Base-by-base conservation (phyloP, 2,329 filamentous ascomycete genomes). In the Cladobotryum protrusum region DNA sequence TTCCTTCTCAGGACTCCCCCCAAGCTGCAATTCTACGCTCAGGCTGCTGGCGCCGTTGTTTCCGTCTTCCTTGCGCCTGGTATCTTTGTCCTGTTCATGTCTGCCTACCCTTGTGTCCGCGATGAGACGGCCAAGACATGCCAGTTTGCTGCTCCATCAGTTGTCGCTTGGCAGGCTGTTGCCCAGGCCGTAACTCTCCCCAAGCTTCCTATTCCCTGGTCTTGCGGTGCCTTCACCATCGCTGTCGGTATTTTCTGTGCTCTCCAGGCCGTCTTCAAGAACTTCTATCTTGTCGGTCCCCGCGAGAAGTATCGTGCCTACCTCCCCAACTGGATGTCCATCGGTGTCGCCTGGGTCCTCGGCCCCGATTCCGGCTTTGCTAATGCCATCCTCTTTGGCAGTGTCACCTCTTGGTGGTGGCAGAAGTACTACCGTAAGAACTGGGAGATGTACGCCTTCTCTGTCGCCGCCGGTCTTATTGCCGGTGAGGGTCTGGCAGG, bases 91-190 rank as follows among this genome's bases (percentile, higher is more conserved):
- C 76, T 86, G 41, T 86, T 86, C 70, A 76, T 80, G 54, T 74
- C 76, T 5, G 84, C 84, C 1, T 87, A 87, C 63, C 83, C 83
- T 1, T 87, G 84, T 61, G 83, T 87, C 56, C 75, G 81, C 61
- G 69, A 76, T 7, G 56, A 60, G 52, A 71, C 75, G 18, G 37
- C 34, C 35, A 50, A 4, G 51, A 52, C 54, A 11, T 87, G 83
- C 61, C 67, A 77, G 32, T 87, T 87, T 68, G 60, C 64, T 8
- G 79, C 79, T 1, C 83, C 83, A 3, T 83, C 81, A 2, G 82
- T 86, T 13, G 68, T 77, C 0, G 83, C 83, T 0, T 87, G 83
- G 83, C 72, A 76, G 37, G 83, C 83, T 4, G 80, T 86, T 5
- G 82, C 84, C 2, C 49, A 78, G 43, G 81, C 80, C 15, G 78